phyloP scores from a whole-genome alignment of 1,139 yeast species.

The Lodderomyces theae region DNA sequence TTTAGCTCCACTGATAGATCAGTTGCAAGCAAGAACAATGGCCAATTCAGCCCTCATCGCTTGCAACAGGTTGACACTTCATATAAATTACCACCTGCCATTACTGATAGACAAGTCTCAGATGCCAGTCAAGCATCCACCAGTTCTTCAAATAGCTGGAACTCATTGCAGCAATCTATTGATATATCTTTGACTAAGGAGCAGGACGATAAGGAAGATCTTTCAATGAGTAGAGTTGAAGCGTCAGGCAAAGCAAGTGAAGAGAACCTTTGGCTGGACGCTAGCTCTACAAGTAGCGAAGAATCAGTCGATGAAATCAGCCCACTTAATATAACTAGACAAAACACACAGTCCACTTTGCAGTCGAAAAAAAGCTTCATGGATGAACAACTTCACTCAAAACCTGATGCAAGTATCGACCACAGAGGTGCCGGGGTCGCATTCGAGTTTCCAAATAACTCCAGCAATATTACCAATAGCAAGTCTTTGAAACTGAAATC shows the following conservation, averaged over 20 bases:
- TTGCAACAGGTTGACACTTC: neutral
- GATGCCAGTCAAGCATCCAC: slow-evolving; percentile 11
- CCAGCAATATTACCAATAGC: slow-evolving; percentile 34
- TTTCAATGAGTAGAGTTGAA: neutral
- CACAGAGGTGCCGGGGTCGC: neutral
- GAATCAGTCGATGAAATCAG: slow-evolving; percentile 7
- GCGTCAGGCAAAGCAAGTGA: neutral
- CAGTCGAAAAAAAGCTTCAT: neutral
- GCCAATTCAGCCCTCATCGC: neutral
- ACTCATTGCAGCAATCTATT: slow-evolving; percentile 35
- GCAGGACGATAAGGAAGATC: neutral
- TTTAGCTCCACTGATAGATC: neutral
- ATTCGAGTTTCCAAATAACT: slow-evolving; percentile 41
- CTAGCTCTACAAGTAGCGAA: slow-evolving; percentile 6
- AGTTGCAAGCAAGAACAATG: neutral
- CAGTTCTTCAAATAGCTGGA: slow-evolving; percentile 24
- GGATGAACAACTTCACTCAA: neutral
- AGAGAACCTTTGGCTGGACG: slow-evolving; percentile 12
- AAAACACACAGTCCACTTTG: neutral
- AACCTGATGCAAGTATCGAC: neutral
- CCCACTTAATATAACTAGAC: slow-evolving; percentile 13
- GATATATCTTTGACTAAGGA: slow-evolving; percentile 21
- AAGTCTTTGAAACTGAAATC: slow-evolving; percentile 17
- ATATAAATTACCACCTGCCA: slow-evolving; percentile 7
- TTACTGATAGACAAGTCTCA: neutral